Base-by-base conservation (phyloP, 1,284 basidiomycete genomes). In the Pascua guehoae region DNA sequence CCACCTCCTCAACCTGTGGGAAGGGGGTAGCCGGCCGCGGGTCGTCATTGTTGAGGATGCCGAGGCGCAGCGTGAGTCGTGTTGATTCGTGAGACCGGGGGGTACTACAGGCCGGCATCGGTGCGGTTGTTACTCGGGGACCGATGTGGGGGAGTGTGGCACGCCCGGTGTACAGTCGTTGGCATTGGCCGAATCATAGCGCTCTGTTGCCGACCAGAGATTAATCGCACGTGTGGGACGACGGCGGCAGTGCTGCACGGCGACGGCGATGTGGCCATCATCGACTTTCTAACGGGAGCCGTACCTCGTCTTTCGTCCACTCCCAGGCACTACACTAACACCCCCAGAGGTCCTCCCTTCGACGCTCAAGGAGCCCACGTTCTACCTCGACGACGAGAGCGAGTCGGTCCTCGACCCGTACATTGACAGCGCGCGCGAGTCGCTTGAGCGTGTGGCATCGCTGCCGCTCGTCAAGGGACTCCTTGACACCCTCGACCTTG, bases 31-130 rank as follows among this genome's bases (percentile, higher is more conserved):
- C 47, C 69, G 69, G 46, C 62, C 69, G 5, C 70, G 66, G 42
- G 69, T 77, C 10, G 70, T 76, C 2, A 66, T 76, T 18, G 60
- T 76, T 38, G 67, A 76, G 45, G 75, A 71, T 8, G 70, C 67
- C 32, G 68, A 59, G 12, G 49, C 69, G 41, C 70, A 74, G 56
- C 67, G 74, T 73, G 51, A 53, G 72, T 66, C 38, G 8, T 17
- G 1, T 41, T 64, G 12, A 12, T 53, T 17, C 1, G 37, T 18
- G 11, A 17, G 16, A 18, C 32, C 5, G 46, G 46, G 7, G 4
- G 7, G 24, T n/a, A 32, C 24, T 3, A 32, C 7, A 46, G 14
- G 17, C 7, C 24, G 3, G 24, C 24, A 32, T 32, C 24, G 24
- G 24, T 7, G 24, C 7, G 7, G 24, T 3, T 32, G 24, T 32